Conservation (phyloP, 169 alveolate genomes). For the Cryptosporidium viatorum region DNA sequence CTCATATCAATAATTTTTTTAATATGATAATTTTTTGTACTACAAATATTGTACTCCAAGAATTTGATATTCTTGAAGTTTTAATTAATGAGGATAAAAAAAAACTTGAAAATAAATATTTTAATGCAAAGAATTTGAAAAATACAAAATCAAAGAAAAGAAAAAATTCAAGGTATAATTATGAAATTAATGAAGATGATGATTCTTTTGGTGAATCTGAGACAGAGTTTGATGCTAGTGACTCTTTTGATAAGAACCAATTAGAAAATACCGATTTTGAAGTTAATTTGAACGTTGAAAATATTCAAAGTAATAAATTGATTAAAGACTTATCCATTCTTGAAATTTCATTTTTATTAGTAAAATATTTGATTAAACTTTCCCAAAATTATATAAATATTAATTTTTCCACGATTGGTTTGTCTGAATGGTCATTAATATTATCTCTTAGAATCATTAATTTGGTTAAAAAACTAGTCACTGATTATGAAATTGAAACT, state of each 20-base stretch:
- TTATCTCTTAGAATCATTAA: conserved; percentile 44
- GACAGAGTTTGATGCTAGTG: conserved; percentile 5
- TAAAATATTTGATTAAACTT: neutral
- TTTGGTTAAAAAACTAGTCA: neutral
- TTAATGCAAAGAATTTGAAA: neutral
- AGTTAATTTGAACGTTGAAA: neutral
- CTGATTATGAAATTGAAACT: neutral
- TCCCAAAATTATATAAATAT: conserved; percentile 4
- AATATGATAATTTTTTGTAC: conserved; percentile 15
- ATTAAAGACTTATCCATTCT: neutral
- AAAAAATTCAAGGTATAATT: neutral
- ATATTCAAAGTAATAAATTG: neutral
- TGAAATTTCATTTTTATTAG: conserved; percentile 5
- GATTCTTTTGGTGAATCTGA: conserved; percentile 14
- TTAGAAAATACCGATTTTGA: neutral
- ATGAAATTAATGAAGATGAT: neutral
- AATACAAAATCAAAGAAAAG: neutral
- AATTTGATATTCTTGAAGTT: conserved; percentile 1
- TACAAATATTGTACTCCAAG: conserved; percentile 48
- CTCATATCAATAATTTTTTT: neutral
- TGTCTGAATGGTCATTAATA: conserved; percentile 41
- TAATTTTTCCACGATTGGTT: neutral
- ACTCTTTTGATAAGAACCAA: neutral
- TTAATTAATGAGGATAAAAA: conserved; percentile 1
- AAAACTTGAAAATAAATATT: neutral